Base-by-base conservation (phyloP, 1,284 basidiomycete genomes). In the Apiotrichum mycotoxinovorans region DNA sequence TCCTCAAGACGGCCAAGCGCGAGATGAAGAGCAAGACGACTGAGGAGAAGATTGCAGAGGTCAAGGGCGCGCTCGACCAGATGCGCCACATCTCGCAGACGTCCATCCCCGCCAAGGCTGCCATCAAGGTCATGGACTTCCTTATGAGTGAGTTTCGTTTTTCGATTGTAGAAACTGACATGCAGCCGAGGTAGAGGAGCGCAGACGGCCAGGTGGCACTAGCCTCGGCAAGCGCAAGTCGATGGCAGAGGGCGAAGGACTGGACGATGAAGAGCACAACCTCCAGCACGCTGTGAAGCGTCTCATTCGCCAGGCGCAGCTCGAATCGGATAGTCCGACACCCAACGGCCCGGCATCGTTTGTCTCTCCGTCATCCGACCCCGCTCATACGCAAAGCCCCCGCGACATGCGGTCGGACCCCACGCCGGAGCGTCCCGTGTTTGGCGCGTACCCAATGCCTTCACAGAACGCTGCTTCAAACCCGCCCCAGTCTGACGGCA, bases 101-200 rank as follows among this genome's bases (percentile, higher is more conserved):
- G 15, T 79, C 77, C 2, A 73, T 76, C 40, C 73, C 76, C 1
- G 75, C 77, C 25, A 61, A 72, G 25, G 74, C 73, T 2, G 69
- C 75, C 0, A 72, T 79, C 56, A 71, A 72, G 54, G 76, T 79
- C n/a, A 74, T 78, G 69, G 76, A 75, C 54, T 71, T 75, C 49
- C 53, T 79, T 18, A 62, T 79, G 37, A 65, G 73, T 74, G 43
- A 62, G 71, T 51, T 7, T 14, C 9, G 14, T 4, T 20, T 20
- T 8, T 12, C 61, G 22, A 23, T 12, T 4, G n/a, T 27, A 17
- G 20, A 4, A 14, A 5, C 23, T 52, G 25, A 37, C 26, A 25
- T 37, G 0, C 46, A 76, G 74, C 63, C 52, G 76, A 78, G 48
- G 70, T 78, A 8, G 72, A 78, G 53, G 74, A 76, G 38, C 68